Percentiles rank a stretch among this genome's conserved stretches.
phyloP scores from a whole-genome alignment of 768 basidiomycete species.

The Coprinopsis sp. region DNA sequence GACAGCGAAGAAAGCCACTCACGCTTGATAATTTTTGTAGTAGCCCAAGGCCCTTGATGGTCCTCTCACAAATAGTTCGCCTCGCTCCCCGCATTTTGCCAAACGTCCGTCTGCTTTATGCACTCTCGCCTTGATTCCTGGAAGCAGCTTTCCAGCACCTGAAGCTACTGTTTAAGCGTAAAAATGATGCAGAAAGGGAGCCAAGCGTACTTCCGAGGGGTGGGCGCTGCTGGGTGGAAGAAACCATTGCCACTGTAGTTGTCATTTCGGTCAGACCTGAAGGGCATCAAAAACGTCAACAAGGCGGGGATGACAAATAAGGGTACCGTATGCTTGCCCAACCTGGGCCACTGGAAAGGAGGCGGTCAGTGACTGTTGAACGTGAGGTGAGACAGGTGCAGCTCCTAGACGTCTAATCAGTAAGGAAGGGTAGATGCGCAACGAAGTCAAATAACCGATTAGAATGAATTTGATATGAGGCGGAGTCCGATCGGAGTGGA shows the following conservation, averaged over 20 bases:
- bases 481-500: slow-evolving; percentile 34
- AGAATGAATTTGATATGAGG: slow-evolving; percentile 35
- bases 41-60: slow-evolving; percentile 41
- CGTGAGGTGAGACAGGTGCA: slow-evolving; percentile 51
- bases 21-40: slow-evolving; percentile 49
- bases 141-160: slow-evolving; percentile 41
- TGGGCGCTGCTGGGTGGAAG: slow-evolving; percentile 35
- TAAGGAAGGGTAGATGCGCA: neutral
- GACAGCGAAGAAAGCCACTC: slow-evolving; percentile 15
- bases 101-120: slow-evolving; percentile 42
- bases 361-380: slow-evolving; percentile 40
- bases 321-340: slow-evolving; percentile 59
- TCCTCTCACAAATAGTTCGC: slow-evolving; percentile 44
- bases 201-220: slow-evolving; percentile 31
- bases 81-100: slow-evolving; percentile 39
- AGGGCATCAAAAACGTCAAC: neutral
- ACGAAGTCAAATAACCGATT: slow-evolving; percentile 29
- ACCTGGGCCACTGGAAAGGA: slow-evolving; percentile 47
- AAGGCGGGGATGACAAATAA: neutral
- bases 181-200: slow-evolving; percentile 9
- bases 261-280: slow-evolving; percentile 33
- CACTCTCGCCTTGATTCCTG: slow-evolving; percentile 40
- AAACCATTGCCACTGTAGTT: slow-evolving; percentile 44
- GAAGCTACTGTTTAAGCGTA: neutral
- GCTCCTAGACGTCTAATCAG: slow-evolving; percentile 41